These are phyloP conservation scores for Hyaloscypha bicolor DNA, from an alignment of 495 filamentous ascomycete species.

Conservation along the genomic window DNA sequence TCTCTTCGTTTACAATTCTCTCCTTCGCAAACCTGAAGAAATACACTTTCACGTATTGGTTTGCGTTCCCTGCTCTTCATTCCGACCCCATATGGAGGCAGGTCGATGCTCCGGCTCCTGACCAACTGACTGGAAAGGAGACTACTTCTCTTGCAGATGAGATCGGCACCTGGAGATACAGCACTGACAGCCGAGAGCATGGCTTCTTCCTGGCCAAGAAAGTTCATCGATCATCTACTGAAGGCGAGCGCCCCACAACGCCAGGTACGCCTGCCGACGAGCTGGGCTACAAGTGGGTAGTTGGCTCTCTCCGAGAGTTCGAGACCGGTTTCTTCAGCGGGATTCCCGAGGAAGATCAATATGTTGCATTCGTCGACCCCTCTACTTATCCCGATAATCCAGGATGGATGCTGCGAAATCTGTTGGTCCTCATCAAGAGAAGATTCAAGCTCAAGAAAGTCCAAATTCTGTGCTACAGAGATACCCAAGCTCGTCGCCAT, in stretches of 20 bases:
- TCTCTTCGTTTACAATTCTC: conserved; percentile 83
- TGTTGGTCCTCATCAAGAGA: conserved; percentile 81
- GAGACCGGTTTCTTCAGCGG: conserved; percentile 86
- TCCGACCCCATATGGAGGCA: conserved; percentile 80
- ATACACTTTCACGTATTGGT: conserved; percentile 93
- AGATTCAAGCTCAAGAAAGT: conserved; percentile 76
- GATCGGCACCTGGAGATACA: conserved; percentile 84
- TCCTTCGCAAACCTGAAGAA: conserved; percentile 98
- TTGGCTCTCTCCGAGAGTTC: conserved; percentile 74
- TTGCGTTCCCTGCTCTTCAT: conserved; percentile 90
- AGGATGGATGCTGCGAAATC: conserved; percentile 90
- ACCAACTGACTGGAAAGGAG: conserved; percentile 62
- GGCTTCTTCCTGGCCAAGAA: conserved; percentile 94
- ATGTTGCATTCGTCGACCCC: conserved; percentile 85
- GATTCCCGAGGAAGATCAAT: conserved; percentile 68
- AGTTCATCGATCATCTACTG: conserved; percentile 40
- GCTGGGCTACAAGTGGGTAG: conserved; percentile 70
- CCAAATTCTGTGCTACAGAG: conserved; percentile 89
- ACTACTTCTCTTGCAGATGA: conserved; percentile 73
- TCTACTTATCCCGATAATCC: conserved; percentile 85
- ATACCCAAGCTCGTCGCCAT: conserved; percentile 72
- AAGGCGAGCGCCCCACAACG: conserved; percentile 37
- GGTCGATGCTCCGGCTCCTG: conserved; percentile 40
- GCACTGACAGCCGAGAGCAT: conserved; percentile 75
- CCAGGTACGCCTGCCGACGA: conserved; percentile 43